Evolutionary conservation across 495 filamentous ascomycete species (phyloP).

Genomic region (Cudoniella acicularis): DNA sequence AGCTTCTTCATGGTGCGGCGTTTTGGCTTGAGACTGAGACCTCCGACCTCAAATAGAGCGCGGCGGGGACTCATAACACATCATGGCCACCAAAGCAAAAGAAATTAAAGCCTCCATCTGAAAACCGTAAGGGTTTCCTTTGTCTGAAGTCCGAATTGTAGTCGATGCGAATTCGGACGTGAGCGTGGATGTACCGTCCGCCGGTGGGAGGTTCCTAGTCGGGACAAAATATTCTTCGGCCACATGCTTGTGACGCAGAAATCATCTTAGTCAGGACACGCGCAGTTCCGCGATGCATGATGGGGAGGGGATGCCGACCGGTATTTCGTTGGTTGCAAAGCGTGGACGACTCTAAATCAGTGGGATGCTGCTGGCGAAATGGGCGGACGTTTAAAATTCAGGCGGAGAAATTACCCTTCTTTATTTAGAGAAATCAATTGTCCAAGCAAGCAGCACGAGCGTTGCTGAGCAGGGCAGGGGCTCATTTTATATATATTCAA

Average conservation of each 20-base stretch:
- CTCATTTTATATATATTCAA: neutral
- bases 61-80: neutral
- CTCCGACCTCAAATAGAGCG: neutral
- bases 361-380: neutral
- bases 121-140: neutral
- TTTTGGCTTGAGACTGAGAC: neutral
- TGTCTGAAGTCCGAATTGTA: neutral
- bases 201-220: neutral
- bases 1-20: neutral
- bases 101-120: too few species aligned
- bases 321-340: slow-evolving; percentile 3
- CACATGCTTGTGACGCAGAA: too few species aligned
- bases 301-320: neutral
- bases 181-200: too few species aligned
- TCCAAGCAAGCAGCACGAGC: slow-evolving; percentile 1
- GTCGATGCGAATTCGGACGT: neutral
- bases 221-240: too few species aligned
- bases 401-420: neutral
- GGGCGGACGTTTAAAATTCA: neutral
- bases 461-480: neutral
- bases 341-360: slow-evolving; percentile 12
- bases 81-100: too few species aligned
- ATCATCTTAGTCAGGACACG: neutral
- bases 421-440: neutral
- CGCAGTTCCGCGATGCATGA: neutral